Evolutionary conservation across 805 yeast genomes (phyloP).

Genomic region (Grigorovia jiainica): DNA sequence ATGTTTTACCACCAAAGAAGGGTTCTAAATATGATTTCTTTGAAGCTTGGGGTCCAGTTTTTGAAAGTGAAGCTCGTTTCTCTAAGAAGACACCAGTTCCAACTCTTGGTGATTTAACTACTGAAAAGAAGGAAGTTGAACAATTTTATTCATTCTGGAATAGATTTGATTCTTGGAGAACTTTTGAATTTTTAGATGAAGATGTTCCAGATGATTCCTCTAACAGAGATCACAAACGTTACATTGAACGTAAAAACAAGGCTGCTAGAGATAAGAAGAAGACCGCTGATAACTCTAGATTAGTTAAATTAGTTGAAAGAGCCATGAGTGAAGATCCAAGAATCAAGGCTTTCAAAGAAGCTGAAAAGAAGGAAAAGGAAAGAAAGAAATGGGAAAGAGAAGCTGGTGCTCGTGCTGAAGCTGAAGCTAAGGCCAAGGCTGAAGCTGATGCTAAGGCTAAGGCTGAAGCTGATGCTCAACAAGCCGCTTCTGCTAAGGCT

Average conservation of each 20-base stretch:
- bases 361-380: constrained; percentile 90
- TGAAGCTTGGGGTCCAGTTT: constrained; percentile 88
- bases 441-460: constrained; percentile 82
- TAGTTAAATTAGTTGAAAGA: constrained; percentile 77
- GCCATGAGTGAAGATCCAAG: constrained; percentile 91
- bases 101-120: constrained; percentile 53
- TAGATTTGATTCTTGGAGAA: constrained; percentile 95
- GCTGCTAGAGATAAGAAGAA: constrained; percentile 95
- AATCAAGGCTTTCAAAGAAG: constrained; percentile 85
- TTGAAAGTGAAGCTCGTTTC: constrained; percentile 84
- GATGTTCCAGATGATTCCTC: constrained; percentile 99
- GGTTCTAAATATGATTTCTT: constrained; percentile 70
- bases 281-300: constrained; percentile 91
- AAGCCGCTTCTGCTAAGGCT: constrained; percentile 51
- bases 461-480: constrained; percentile 65
- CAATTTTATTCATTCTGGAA: constrained; percentile 86
- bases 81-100: constrained; percentile 90
- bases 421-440: constrained; percentile 79
- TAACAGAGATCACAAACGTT: constrained; percentile 98
- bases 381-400: constrained; percentile 95
- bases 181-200: constrained; percentile 96
- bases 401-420: constrained; percentile 95
- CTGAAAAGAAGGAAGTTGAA: constrained; percentile 75
- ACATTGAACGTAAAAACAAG: constrained; percentile 93
- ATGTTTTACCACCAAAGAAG: constrained; percentile 74